phyloP scores from a whole-genome alignment of 768 basidiomycete species.

The Podaxis mareebaensis region DNA sequence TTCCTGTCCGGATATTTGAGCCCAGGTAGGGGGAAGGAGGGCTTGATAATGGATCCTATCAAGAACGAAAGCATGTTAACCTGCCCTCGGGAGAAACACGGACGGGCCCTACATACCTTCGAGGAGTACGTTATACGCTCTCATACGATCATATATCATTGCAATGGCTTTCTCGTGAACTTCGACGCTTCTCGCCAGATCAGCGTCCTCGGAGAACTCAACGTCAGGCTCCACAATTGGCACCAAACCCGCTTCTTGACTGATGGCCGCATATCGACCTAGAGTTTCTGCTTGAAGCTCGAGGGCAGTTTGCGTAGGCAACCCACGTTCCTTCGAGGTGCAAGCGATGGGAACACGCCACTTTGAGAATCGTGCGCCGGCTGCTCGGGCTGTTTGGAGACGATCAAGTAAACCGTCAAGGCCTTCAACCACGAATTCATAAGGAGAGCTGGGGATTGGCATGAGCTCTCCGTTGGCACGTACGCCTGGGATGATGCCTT shows the following conservation, averaged over 20 bases:
- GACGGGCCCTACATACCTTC: constrained; percentile 37
- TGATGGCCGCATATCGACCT: constrained; percentile 49
- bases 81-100: background rate
- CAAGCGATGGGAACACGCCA: constrained; percentile 53
- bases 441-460: constrained; percentile 42
- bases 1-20: constrained; percentile 39
- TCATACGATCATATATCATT: constrained; percentile 46
- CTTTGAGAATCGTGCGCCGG: constrained; percentile 51
- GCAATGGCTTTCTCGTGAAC: constrained; percentile 47
- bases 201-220: constrained; percentile 49
- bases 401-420: constrained; percentile 45
- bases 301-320: constrained; percentile 41
- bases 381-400: constrained; percentile 42
- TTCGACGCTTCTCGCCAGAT: constrained; percentile 43
- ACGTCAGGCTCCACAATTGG: constrained; percentile 56
- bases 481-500: constrained; percentile 50
- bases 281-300: constrained; percentile 49
- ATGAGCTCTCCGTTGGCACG: constrained; percentile 51
- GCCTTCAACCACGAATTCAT: constrained; percentile 51
- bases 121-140: constrained; percentile 45
- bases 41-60: constrained; percentile 50
- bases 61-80: background rate
- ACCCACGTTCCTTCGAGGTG: constrained; percentile 32
- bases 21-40: constrained; percentile 53
- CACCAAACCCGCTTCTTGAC: constrained; percentile 52